A percentile compares a stretch with the other conserved stretches of the same genome.
These are phyloP conservation scores for Vigna mungo DNA, from an alignment of 306 rosid species.

Conservation along the genomic window DNA sequence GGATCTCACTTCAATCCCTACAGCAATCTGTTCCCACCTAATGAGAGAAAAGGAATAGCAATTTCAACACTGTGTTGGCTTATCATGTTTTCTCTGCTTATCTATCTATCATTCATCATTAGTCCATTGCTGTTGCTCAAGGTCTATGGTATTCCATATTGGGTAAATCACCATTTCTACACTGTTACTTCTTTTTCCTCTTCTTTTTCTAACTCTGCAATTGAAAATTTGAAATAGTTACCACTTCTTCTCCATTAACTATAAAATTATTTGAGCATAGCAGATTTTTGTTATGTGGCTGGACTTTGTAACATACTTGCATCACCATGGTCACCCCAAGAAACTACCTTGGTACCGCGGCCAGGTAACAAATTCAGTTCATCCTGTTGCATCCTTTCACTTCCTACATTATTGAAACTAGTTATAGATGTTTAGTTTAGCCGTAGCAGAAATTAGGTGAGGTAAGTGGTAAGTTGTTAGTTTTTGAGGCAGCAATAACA, in stretches of 20 bases:
- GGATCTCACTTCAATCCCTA: constrained; percentile 93
- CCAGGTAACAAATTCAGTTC: constrained; percentile 55
- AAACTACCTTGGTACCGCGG: constrained; percentile 99
- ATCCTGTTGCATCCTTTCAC: not conserved
- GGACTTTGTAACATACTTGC: constrained; percentile 92
- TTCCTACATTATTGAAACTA: not conserved
- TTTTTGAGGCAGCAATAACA: not conserved
- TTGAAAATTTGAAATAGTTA: not conserved
- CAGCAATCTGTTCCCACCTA: constrained; percentile 71
- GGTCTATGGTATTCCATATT: constrained; percentile 82
- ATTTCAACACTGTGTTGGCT: constrained; percentile 81
- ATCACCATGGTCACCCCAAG: constrained; percentile 83
- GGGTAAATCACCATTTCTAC: constrained; percentile 54
- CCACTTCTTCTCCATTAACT: not conserved
- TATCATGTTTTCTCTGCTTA: constrained; percentile 61
- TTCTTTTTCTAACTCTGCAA: not conserved
- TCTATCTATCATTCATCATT: constrained; percentile 50
- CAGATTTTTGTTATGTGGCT: constrained; percentile 89
- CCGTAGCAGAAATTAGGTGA: not conserved
- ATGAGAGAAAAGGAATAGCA: constrained; percentile 67
- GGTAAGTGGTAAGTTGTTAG: not conserved
- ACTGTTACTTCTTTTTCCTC: not conserved
- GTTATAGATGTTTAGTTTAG: not conserved
- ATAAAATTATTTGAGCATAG: not conserved
- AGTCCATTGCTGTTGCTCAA: constrained; percentile 65